Evolutionary conservation across 345 rosid genomes (phyloP).

Genomic region (Salix purpurea): DNA sequence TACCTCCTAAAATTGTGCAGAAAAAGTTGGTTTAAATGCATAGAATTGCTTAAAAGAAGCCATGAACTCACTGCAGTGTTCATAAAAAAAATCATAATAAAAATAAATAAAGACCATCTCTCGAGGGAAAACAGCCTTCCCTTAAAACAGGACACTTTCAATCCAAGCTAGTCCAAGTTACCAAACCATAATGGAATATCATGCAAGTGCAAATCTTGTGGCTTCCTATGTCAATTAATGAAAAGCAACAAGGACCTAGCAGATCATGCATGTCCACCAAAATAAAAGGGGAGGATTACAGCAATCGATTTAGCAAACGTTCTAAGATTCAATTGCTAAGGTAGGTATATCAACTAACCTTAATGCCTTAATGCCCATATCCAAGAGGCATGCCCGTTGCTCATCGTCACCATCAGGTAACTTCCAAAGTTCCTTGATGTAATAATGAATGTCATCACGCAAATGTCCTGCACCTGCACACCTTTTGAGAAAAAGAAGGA

Average conservation of each 20-base stretch:
- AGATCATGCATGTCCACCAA: not conserved
- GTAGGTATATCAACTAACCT: conserved; percentile 42
- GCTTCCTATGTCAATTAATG: not conserved
- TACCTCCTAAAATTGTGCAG: conserved; percentile 56
- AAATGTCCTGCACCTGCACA: conserved; percentile 94
- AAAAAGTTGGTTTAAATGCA: not conserved
- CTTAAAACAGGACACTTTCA: not conserved
- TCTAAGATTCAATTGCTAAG: conserved; percentile 5
- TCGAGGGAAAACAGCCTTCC: not conserved
- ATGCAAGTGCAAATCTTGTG: not conserved
- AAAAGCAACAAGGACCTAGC: not conserved
- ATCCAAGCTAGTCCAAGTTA: not conserved
- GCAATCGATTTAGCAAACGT: not conserved
- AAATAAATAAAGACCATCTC: too few species aligned
- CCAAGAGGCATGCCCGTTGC: conserved; percentile 55
- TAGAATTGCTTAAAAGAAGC: not conserved
- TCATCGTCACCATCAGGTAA: conserved; percentile 52
- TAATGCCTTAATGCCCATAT: conserved; percentile 83
- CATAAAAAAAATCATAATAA: not conserved
- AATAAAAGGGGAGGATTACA: not conserved
- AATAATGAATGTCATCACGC: conserved; percentile 68
- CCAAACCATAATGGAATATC: not conserved
- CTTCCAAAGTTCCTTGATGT: conserved; percentile 59
- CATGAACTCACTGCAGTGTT: not conserved
- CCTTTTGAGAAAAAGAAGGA: conserved; percentile 32